Base-by-base conservation (phyloP, 108 stramenopile species). In the Nitzschia sp. region DNA sequence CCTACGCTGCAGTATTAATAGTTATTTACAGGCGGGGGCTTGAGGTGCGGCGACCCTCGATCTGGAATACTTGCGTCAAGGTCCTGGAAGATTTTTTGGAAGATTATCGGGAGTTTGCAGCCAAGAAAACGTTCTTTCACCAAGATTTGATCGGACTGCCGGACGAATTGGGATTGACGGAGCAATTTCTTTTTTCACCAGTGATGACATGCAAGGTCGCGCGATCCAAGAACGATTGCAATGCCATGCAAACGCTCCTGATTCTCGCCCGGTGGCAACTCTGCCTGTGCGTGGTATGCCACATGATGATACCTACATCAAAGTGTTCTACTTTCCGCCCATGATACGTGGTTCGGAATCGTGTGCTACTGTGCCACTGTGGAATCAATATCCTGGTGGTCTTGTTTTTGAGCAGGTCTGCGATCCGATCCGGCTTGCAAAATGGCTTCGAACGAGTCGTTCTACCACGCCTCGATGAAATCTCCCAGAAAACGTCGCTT, bases 301-400 rank as follows among this genome's bases (percentile, higher is more conserved):
- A 31, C 89, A 88, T 59, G 89, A 95, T 23, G 95, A 97, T 74
- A 87, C 86, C 6, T 98, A 88, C 64, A 84, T 97, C 25, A 96
- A 96, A 54, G 89, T 96, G 1, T 95, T 91, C 67, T 98, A 93
- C 78, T 94, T 82, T 75, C 89, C 90, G 2, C 82, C 91, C 8
- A 86, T 90, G 68, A n/a, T n/a, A n/a, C n/a, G n/a, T n/a, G n/a
- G n/a, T n/a, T n/a, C n/a, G n/a, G n/a, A n/a, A n/a, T n/a, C n/a
- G n/a, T n/a, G n/a, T n/a, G n/a, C n/a, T n/a, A n/a, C n/a, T n/a
- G n/a, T n/a, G n/a, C n/a, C n/a, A n/a, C n/a, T n/a, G n/a, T n/a
- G n/a, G n/a, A n/a, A n/a, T n/a, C n/a, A n/a, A n/a, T n/a, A n/a
- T n/a, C n/a, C n/a, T n/a, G n/a, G n/a, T n/a, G n/a, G n/a, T n/a